Evolutionary conservation across 2,329 filamentous ascomycete species (phyloP), one percentile per base, ranked within the genome.

Genomic region (Gaeumannomyces tritici): DNA sequence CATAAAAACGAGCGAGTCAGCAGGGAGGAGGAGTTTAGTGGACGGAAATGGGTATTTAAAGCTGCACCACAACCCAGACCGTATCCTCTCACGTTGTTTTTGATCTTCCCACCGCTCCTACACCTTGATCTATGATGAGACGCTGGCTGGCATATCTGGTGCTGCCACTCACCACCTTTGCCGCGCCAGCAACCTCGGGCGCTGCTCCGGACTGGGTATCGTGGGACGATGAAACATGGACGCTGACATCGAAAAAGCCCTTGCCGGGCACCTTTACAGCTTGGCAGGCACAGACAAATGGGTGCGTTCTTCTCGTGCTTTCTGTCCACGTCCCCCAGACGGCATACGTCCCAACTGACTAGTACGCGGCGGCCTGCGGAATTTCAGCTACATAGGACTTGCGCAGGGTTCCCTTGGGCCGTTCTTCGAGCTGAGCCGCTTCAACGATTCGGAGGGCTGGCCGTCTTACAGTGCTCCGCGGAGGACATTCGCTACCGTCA

Each of bases 191-290:
- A 4, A 42, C 33, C 33, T 42, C 33, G 7, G 13, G 33, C 33
- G 33, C 33, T 42, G 33, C 33, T 42, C 33, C 63, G 58, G 63
- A 64, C 51, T 64, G 63, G 63, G 59, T 64, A 18, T 61, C 61
- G 18, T 64, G 63, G 63, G 63, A 64, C 31, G 63, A 64, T 61
- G 13, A 33, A 28, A 63, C 63, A 18, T 64, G 63, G 63, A 64
- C 63, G 51, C 35, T 64, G 13, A 64, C 60, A 15, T 64, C 63
- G 7, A 64, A 58, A 6, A 62, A 62, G n/a, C 63, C 63, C 42
- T 58, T 64, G 55, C 63, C 63, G 42, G 63, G 63, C 11, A 24
- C 62, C 57, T 64, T 64, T 24, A 64, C 63, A 29, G 61, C 63
- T 18, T 64, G 63, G 63, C 56, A 62, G 47, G 61, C 63, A 28